Conservation (phyloP, 345 rosid genomes). For the Hibiscus mutabilis region DNA sequence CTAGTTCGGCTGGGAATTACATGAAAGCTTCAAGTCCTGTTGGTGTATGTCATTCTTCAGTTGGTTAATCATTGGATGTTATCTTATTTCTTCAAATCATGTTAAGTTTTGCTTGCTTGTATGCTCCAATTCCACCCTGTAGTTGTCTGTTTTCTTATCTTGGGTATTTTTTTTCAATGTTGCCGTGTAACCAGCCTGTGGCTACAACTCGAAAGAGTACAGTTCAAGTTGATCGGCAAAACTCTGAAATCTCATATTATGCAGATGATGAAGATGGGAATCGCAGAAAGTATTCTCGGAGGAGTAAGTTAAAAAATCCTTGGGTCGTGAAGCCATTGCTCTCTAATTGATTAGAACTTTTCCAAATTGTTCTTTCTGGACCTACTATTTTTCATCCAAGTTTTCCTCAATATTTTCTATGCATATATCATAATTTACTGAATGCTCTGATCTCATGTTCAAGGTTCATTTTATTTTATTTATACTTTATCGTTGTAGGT, state of each 20-base stretch:
- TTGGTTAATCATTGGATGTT: slow-evolving; percentile 6
- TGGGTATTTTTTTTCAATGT: background rate
- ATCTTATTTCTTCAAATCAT: background rate
- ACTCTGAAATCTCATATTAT: slow-evolving; percentile 66
- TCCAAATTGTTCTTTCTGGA: background rate
- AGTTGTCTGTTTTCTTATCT: slow-evolving; percentile 3
- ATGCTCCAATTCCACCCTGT: too few relatives aligned
- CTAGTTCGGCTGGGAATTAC: background rate
- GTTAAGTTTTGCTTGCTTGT: too few relatives aligned
- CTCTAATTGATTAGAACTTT: background rate
- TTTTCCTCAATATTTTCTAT: background rate
- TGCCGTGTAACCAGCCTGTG: slow-evolving; percentile 43
- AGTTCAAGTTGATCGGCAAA: slow-evolving; percentile 61
- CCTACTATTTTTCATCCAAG: background rate
- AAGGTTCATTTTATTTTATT: background rate
- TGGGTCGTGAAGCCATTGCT: background rate
- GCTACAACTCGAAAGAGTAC: slow-evolving; percentile 86
- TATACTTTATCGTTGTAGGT: background rate
- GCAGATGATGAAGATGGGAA: slow-evolving; percentile 95
- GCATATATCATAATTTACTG: background rate
- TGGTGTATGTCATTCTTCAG: background rate
- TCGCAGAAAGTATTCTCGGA: slow-evolving; percentile 71
- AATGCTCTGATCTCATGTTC: background rate
- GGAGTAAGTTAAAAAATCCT: slow-evolving; percentile 41
- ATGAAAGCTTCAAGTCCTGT: background rate